A percentile compares a stretch with the other conserved stretches of the same genome.
These are phyloP conservation scores for Aspergillus panamensis DNA, from an alignment of 495 filamentous ascomycete genomes.

Conservation along the genomic window DNA sequence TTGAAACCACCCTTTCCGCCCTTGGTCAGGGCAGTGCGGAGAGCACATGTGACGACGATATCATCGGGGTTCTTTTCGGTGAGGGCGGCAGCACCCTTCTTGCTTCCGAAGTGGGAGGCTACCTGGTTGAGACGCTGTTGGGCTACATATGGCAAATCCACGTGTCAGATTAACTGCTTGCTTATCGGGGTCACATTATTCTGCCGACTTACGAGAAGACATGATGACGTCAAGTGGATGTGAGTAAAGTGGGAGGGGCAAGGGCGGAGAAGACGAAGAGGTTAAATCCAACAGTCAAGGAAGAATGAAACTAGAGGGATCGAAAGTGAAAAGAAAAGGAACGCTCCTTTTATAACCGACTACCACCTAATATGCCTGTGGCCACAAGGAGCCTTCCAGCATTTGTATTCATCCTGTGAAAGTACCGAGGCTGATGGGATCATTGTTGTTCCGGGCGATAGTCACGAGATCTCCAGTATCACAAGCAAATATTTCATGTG, in stretches of 20 bases:
- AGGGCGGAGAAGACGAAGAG: not conserved
- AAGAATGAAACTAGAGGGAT: slow-evolving; percentile 11
- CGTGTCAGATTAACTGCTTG: not conserved
- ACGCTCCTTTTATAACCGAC: slow-evolving; percentile 12
- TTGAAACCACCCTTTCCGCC: slow-evolving; percentile 93
- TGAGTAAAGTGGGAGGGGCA: slow-evolving; percentile 7
- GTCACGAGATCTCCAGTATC: slow-evolving; percentile 31
- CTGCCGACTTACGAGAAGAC: slow-evolving; percentile 37
- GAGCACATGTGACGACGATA: slow-evolving; percentile 87
- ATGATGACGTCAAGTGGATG: slow-evolving; percentile 37
- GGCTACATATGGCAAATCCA: slow-evolving; percentile 31
- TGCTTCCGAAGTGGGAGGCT: slow-evolving; percentile 53
- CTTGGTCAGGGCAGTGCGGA: slow-evolving; percentile 88
- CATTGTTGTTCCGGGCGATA: slow-evolving; percentile 33
- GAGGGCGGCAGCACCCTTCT: slow-evolving; percentile 50
- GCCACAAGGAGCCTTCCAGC: slow-evolving; percentile 6
- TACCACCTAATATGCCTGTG: slow-evolving; percentile 16
- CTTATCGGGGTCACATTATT: not conserved
- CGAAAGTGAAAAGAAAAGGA: slow-evolving; percentile 13
- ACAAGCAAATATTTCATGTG: slow-evolving; percentile 23
- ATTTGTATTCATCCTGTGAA: slow-evolving; percentile 31
- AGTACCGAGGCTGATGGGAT: slow-evolving; percentile 39
- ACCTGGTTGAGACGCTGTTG: slow-evolving; percentile 63
- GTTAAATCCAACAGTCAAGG: not conserved
- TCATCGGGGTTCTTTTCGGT: slow-evolving; percentile 66